Evolutionary conservation across 345 rosid genomes (phyloP).

Genomic region (Lepidium sativum): DNA sequence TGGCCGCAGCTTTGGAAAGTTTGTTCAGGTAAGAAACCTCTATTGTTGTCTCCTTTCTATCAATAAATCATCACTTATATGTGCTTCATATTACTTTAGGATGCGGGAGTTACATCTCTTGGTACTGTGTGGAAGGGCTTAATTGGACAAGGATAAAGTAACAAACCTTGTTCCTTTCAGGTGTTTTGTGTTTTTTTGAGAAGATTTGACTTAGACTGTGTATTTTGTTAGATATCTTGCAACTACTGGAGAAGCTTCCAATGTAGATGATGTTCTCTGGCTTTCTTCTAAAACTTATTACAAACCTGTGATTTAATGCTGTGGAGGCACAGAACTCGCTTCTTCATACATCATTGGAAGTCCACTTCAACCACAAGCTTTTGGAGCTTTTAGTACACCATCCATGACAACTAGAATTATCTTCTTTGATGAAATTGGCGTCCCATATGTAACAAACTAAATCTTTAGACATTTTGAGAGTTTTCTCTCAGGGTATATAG

Average conservation of each 20-base stretch:
- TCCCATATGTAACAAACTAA: constrained; percentile 44
- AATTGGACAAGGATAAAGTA: constrained; percentile 78
- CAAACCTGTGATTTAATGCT: constrained; percentile 65
- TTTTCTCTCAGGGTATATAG: not conserved
- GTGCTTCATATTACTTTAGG: constrained; percentile 35
- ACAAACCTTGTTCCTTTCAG: not conserved
- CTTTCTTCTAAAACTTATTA: constrained; percentile 77
- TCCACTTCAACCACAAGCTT: constrained; percentile 75
- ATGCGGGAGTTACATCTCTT: constrained; percentile 74
- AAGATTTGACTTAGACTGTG: constrained; percentile 2
- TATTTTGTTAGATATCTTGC: constrained; percentile 41
- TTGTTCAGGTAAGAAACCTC: constrained; percentile 50
- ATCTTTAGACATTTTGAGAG: not conserved
- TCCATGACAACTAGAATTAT: constrained; percentile 51
- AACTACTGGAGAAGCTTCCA: constrained; percentile 80
- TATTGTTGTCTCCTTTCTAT: not conserved
- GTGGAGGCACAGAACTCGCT: constrained; percentile 90
- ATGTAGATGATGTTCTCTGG: constrained; percentile 89
- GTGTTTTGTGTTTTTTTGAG: not conserved
- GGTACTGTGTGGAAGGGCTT: constrained; percentile 76
- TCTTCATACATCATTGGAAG: constrained; percentile 68
- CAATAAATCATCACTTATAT: not conserved
- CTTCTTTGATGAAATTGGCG: constrained; percentile 65
- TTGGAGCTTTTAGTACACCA: constrained; percentile 74
- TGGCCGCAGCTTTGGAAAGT: constrained; percentile 71